phyloP scores from a whole-genome alignment of 495 filamentous ascomycete species.

The Aspergillus taichungensis region DNA sequence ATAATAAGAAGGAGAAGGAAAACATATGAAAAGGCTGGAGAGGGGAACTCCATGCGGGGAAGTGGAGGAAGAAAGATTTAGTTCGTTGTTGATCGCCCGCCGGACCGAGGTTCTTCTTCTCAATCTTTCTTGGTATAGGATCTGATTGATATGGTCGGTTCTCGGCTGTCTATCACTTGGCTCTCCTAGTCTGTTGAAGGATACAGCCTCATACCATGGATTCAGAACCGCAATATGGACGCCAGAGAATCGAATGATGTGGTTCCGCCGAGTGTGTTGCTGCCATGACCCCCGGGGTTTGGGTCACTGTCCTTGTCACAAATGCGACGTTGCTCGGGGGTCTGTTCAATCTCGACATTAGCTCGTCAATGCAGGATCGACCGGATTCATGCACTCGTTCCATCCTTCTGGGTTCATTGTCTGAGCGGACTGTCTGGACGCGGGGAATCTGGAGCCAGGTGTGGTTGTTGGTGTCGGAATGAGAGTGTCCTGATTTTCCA shows the following conservation, averaged over 20 bases:
- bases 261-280: constrained; percentile 3
- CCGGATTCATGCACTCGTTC: constrained; percentile 1
- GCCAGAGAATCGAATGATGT: too few species aligned
- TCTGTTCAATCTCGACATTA: not conserved
- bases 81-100: not conserved
- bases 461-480: too few species aligned
- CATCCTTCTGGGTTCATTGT: not conserved
- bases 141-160: too few species aligned
- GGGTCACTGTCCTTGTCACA: constrained; percentile 1
- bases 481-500: too few species aligned
- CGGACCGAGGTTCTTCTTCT: not conserved
- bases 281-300: not conserved
- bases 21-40: too few species aligned
- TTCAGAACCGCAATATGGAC: constrained; percentile 3
- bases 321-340: constrained; percentile 2
- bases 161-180: too few species aligned
- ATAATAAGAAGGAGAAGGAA: too few species aligned
- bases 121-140: too few species aligned
- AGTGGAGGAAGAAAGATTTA: not conserved
- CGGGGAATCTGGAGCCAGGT: too few species aligned
- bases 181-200: too few species aligned
- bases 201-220: too few species aligned
- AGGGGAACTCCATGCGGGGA: not conserved
- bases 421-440: too few species aligned
- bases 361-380: not conserved